A percentile compares a stretch with the other conserved stretches of the same genome.
These are phyloP conservation scores for Stagonosporopsis vannaccii DNA, from an alignment of 2,329 filamentous ascomycete species.

Conservation along the genomic window DNA sequence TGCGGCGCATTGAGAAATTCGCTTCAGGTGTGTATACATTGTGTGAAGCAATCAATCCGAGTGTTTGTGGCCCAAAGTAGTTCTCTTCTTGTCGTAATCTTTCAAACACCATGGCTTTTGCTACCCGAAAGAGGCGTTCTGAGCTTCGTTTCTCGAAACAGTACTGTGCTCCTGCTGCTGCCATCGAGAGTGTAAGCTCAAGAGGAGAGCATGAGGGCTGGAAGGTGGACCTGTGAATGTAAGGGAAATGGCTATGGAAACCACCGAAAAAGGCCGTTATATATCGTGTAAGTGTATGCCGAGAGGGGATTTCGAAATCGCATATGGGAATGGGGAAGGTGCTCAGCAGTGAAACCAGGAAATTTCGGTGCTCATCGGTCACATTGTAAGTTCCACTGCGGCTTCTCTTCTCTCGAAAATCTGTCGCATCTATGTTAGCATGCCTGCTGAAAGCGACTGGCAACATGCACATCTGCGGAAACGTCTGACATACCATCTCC, in stretches of 20 bases:
- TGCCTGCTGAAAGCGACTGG: not conserved
- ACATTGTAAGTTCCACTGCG: conserved; percentile 34
- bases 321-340: conserved; percentile 32
- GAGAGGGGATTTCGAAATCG: conserved; percentile 39
- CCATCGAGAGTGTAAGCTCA: conserved; percentile 44
- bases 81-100: conserved; percentile 35
- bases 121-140: conserved; percentile 37
- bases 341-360: conserved; percentile 28
- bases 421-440: conserved; percentile 9
- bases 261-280: conserved; percentile 42
- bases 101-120: conserved; percentile 41
- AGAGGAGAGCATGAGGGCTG: conserved; percentile 39
- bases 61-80: conserved; percentile 33
- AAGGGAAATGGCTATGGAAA: conserved; percentile 45
- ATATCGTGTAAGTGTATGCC: conserved; percentile 40
- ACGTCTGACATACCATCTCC: conserved; percentile 22
- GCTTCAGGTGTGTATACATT: conserved; percentile 20
- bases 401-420: conserved; percentile 26
- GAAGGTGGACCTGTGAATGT: conserved; percentile 45
- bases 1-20: conserved; percentile 15
- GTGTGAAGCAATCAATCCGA: conserved; percentile 28
- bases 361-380: conserved; percentile 37
- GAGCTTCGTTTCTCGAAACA: conserved; percentile 43
- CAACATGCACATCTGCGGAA: not conserved
- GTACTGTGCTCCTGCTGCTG: conserved; percentile 44